A percentile compares a stretch with the other conserved stretches of the same genome.
phyloP scores from a whole-genome alignment of 2,329 filamentous ascomycete genomes.

The Penicillium sp. region DNA sequence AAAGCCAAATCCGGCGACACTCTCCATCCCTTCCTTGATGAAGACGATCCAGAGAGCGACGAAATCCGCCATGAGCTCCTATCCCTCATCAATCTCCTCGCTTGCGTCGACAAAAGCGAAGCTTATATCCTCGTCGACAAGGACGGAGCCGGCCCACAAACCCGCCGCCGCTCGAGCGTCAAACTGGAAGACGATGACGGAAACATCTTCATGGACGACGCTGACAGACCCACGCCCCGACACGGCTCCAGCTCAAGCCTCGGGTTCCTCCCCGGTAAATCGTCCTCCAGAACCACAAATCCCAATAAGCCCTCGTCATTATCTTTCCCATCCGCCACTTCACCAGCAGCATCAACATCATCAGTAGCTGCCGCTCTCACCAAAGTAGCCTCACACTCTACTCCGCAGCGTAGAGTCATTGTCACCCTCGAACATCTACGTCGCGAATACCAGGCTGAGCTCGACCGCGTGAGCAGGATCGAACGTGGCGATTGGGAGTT shows the following conservation, averaged over 20 bases:
- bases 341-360: background rate
- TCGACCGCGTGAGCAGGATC: slow-evolving; percentile 87
- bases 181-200: slow-evolving; percentile 41
- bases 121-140: slow-evolving; percentile 71
- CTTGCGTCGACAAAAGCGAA: slow-evolving; percentile 80
- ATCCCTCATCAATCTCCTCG: slow-evolving; percentile 90
- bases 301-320: slow-evolving; percentile 27
- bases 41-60: slow-evolving; percentile 56
- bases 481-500: slow-evolving; percentile 90
- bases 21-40: slow-evolving; percentile 36
- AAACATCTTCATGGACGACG: slow-evolving; percentile 46
- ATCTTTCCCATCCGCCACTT: slow-evolving; percentile 13
- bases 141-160: slow-evolving; percentile 25
- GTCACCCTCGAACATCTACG: slow-evolving; percentile 85
- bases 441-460: slow-evolving; percentile 85
- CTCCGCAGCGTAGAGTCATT: slow-evolving; percentile 67
- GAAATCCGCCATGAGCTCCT: slow-evolving; percentile 73
- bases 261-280: slow-evolving; percentile 30
- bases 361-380: background rate
- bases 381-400: slow-evolving; percentile 10
- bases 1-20: slow-evolving; percentile 43
- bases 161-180: slow-evolving; percentile 42
- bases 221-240: slow-evolving; percentile 24
- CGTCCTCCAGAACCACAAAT: slow-evolving; percentile 26
- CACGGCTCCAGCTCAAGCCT: slow-evolving; percentile 23